Base-by-base conservation (phyloP, 2,329 filamentous ascomycete species). In the Pseudocercospora eumusae region DNA sequence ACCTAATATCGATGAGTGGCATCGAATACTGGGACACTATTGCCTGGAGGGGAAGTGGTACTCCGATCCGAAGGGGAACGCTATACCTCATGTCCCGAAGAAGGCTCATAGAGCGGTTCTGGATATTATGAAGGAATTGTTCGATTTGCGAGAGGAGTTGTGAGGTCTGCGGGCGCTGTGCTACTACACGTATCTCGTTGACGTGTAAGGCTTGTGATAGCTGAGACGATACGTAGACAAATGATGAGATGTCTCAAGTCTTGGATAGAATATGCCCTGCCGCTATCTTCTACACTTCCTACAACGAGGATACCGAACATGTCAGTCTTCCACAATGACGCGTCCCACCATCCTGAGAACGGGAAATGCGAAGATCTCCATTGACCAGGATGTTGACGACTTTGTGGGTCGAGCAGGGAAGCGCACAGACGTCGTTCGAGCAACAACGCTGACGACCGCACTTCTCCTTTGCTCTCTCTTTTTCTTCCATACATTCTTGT, bases 381-480 rank as follows among this genome's bases (percentile, higher is more conserved):
- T 50, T 8, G 45, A 27, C 45, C 18, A 50, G 45, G 45, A 50
- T 50, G 45, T 50, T 50, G 45, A 50, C 45, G 45, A 50, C 23
- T 50, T 50, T 50, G 45, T 50, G 45, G 45, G 23, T 50, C 45
- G 9, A 15, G 7, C 45, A 23, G 23, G 45, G 45, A n/a, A 50
- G 42, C 8, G 42, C 18, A 23, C 42, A 45, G 42, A 45, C 42
- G 42, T 23, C 42, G 42, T 20, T 20, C 42, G 42, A 33, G 31
- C 31, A 33, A 33, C 42, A 23, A 23, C 45, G 45, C 45, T 21
- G 13, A 50, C 45, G 23, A 52, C 47, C 23, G 47, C 23, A 31
- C 47, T 52, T 50, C 47, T 52, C 47, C 45, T 27, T 27, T 23
- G 10, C 45, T 49, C 20, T 21, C 45, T 49, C 20, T 27, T 21